Evolutionary conservation across 805 yeast species (phyloP).

Genomic region (Metschnikowia picachoensis): DNA sequence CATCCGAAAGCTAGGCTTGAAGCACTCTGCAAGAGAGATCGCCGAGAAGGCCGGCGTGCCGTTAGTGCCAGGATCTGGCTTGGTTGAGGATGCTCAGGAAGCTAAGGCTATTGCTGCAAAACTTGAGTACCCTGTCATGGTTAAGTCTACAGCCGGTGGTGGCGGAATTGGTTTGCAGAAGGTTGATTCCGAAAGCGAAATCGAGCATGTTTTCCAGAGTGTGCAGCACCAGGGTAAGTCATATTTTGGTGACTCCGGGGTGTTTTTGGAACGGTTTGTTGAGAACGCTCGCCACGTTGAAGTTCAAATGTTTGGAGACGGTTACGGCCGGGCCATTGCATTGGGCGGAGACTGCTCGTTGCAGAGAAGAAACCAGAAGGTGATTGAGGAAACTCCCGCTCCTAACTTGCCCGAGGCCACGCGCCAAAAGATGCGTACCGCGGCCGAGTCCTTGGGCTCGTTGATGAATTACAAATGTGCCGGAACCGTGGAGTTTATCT

Average conservation of each 20-base stretch:
- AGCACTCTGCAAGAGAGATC: conserved; percentile 94
- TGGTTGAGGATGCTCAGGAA: conserved; percentile 66
- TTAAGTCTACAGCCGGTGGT: conserved; percentile 97
- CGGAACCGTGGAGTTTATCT: conserved; percentile 95
- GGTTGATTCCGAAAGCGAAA: conserved; percentile 78
- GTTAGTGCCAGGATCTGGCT: conserved; percentile 93
- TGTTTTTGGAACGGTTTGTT: conserved; percentile 89
- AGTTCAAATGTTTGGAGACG: conserved; percentile 95
- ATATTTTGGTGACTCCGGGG: conserved; percentile 94
- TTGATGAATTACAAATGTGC: conserved; percentile 91
- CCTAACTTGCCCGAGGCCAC: conserved; percentile 85
- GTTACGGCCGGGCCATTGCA: conserved; percentile 87
- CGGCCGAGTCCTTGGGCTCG: conserved; percentile 80
- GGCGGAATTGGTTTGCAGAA: conserved; percentile 98
- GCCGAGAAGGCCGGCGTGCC: conserved; percentile 93
- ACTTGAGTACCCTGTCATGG: conserved; percentile 88
- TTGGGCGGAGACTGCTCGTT: conserved; percentile 97
- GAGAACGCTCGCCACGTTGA: conserved; percentile 96
- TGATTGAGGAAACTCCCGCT: conserved; percentile 97
- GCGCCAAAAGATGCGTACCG: conserved; percentile 67
- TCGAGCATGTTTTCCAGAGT: conserved; percentile 79
- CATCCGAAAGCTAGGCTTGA: conserved; percentile 84
- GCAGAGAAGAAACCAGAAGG: conserved; percentile 95
- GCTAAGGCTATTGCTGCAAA: conserved; percentile 72
- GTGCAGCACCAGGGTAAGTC: conserved; percentile 93